Conservation (phyloP, 192 early-diverging fungal genomes). For the Piromyces sp. region DNA sequence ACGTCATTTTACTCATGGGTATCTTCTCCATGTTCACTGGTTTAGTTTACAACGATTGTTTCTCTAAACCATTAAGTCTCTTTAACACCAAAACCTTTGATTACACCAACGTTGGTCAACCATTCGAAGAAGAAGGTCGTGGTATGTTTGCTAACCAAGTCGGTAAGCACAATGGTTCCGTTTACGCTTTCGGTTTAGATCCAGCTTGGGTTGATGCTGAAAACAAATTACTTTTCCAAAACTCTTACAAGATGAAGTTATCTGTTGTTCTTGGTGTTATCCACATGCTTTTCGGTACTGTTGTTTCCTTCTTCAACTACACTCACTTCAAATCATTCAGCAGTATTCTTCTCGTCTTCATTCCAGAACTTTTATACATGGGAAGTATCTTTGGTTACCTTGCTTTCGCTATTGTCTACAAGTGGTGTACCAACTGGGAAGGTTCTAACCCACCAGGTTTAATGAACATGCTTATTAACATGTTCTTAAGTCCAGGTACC, state of each 20-base stretch:
- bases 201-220: slow-evolving; percentile 84
- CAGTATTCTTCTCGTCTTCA: slow-evolving; percentile 67
- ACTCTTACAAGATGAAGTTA: slow-evolving; percentile 99
- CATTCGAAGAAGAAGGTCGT: slow-evolving; percentile 15
- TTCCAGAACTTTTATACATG: slow-evolving; percentile 91
- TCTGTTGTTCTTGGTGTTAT: slow-evolving; percentile 88
- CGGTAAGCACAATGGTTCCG: slow-evolving; percentile 37
- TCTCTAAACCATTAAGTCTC: slow-evolving; percentile 60
- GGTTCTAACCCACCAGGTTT: slow-evolving; percentile 64
- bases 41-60: slow-evolving; percentile 94
- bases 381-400: slow-evolving; percentile 91
- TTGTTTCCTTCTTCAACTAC: slow-evolving; percentile 77
- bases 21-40: slow-evolving; percentile 94
- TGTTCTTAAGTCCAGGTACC: slow-evolving; percentile 86
- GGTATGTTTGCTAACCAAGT: slow-evolving; percentile 9
- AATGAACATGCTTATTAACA: slow-evolving; percentile 97
- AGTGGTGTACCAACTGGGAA: slow-evolving; percentile 88
- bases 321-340: slow-evolving; percentile 66
- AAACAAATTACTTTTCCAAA: slow-evolving; percentile 85
- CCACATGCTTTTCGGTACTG: slow-evolving; percentile 90
- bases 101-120: slow-evolving; percentile 46
- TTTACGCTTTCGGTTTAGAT: slow-evolving; percentile 73
- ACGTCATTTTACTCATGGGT: slow-evolving; percentile 95
- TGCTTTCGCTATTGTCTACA: slow-evolving; percentile 75
- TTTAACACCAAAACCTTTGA: slow-evolving; percentile 51